Percentiles rank a stretch among this genome's conserved stretches.
These are phyloP conservation scores for Naganishia vaughanmartiniae DNA, from an alignment of 768 basidiomycete species.

Conservation along the genomic window DNA sequence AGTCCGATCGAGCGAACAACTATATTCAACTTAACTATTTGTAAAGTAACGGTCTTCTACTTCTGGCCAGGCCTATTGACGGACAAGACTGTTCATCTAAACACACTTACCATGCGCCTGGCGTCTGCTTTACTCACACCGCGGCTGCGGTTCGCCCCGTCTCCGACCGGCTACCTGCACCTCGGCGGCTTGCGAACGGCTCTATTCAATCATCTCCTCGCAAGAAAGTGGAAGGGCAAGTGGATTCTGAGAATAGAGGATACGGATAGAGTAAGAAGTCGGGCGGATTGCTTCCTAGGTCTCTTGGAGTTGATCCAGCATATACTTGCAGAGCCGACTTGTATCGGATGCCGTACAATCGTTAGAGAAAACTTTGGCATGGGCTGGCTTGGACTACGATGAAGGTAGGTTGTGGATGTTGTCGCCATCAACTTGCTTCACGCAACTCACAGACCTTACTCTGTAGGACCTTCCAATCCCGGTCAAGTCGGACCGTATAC, in stretches of 20 bases:
- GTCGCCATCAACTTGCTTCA: slow-evolving; percentile 16
- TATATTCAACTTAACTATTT: not conserved
- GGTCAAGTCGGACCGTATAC: slow-evolving; percentile 81
- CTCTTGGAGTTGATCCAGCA: not conserved
- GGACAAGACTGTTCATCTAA: too few relatives aligned
- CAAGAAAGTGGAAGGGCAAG: slow-evolving; percentile 74
- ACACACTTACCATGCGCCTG: not conserved
- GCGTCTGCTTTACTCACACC: slow-evolving; percentile 12
- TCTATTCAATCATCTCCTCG: slow-evolving; percentile 83
- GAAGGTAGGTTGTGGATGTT: slow-evolving; percentile 61
- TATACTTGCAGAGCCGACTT: slow-evolving; percentile 62
- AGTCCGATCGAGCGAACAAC: not conserved
- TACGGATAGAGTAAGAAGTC: slow-evolving; percentile 74
- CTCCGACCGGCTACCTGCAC: slow-evolving; percentile 90
- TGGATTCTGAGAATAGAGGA: slow-evolving; percentile 94
- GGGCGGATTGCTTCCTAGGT: not conserved
- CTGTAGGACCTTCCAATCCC: slow-evolving; percentile 69
- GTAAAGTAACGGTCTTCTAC: not conserved
- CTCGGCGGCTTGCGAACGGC: slow-evolving; percentile 93
- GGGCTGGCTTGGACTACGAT: slow-evolving; percentile 90
- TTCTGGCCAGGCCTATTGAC: not conserved
- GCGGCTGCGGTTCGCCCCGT: slow-evolving; percentile 88
- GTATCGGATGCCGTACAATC: slow-evolving; percentile 82
- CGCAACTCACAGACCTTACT: not conserved
- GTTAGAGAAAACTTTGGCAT: slow-evolving; percentile 70